Conservation (phyloP, 768 basidiomycete genomes). For the Coprinopsis cinerea region DNA sequence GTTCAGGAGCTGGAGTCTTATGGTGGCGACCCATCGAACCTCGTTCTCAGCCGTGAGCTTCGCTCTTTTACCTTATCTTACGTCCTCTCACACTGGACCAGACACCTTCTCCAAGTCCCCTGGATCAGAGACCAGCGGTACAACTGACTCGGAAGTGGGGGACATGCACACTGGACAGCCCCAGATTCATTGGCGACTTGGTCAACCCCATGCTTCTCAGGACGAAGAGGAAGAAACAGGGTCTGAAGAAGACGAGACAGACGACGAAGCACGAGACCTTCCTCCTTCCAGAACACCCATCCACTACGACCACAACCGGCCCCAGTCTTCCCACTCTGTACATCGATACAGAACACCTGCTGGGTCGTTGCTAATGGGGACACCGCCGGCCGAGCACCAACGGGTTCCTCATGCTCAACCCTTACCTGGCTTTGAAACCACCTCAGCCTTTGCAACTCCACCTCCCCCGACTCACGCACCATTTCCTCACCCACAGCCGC, state of each 20-base stretch:
- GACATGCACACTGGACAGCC: constrained; percentile 9
- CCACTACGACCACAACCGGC: constrained; percentile 39
- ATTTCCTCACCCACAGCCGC: constrained; percentile 29
- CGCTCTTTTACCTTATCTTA: background rate
- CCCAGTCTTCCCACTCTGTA: constrained; percentile 74
- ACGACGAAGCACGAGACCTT: constrained; percentile 42
- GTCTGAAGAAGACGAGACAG: constrained; percentile 27
- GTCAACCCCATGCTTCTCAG: constrained; percentile 1
- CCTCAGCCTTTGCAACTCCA: constrained; percentile 62
- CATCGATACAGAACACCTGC: constrained; percentile 76
- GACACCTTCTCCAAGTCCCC: constrained; percentile 43
- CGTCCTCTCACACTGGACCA: constrained; percentile 13
- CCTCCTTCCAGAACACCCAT: constrained; percentile 13
- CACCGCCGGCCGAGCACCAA: constrained; percentile 46
- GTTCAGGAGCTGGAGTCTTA: constrained; percentile 76
- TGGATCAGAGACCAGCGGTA: constrained; percentile 60
- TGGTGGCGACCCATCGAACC: constrained; percentile 58
- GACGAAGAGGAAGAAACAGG: constrained; percentile 10
- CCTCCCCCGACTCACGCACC: constrained; percentile 33
- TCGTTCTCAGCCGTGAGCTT: constrained; percentile 58
- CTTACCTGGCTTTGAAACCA: constrained; percentile 61
- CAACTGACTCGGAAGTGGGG: constrained; percentile 46
- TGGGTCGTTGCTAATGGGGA: constrained; percentile 51
- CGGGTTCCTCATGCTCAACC: constrained; percentile 64
- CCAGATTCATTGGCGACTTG: constrained; percentile 1